Conservation (phyloP, 2,329 filamentous ascomycete species). For the Venturia carpophila region DNA sequence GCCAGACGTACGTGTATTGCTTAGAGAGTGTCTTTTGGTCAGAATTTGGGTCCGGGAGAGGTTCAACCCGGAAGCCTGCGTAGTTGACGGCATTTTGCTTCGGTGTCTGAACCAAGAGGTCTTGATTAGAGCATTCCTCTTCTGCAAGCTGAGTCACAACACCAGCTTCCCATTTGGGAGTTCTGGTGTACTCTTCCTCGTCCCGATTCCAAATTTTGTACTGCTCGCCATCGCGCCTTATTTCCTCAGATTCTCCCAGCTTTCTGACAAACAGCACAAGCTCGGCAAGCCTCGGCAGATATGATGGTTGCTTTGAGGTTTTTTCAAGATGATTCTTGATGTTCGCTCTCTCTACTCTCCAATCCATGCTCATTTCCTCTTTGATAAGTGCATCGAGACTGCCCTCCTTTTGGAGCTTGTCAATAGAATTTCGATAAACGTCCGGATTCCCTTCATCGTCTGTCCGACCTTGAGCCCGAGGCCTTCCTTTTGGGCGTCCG, state of each 20-base stretch:
- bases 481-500: constrained; percentile 13
- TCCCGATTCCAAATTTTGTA: constrained; percentile 24
- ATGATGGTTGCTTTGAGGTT: constrained; percentile 39
- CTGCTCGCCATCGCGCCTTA: constrained; percentile 26
- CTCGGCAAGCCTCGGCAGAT: constrained; percentile 48
- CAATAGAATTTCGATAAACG: constrained; percentile 43
- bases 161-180: constrained; percentile 49
- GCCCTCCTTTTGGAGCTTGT: constrained; percentile 38
- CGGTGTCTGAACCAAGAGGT: constrained; percentile 36
- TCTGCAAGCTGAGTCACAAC: constrained; percentile 46
- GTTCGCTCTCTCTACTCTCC: constrained; percentile 40
- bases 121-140: constrained; percentile 36
- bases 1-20: constrained; percentile 47
- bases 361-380: constrained; percentile 49
- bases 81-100: constrained; percentile 40
- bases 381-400: constrained; percentile 39
- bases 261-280: constrained; percentile 46
- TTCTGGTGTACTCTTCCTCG: constrained; percentile 13
- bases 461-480: constrained; percentile 18
- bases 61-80: constrained; percentile 51
- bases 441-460: constrained; percentile 50
- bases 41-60: constrained; percentile 44
- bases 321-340: constrained; percentile 37
- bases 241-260: constrained; percentile 25
- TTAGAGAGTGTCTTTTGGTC: constrained; percentile 44